Conservation (phyloP, 2,329 filamentous ascomycete genomes). For the Penicillium digitatum region DNA sequence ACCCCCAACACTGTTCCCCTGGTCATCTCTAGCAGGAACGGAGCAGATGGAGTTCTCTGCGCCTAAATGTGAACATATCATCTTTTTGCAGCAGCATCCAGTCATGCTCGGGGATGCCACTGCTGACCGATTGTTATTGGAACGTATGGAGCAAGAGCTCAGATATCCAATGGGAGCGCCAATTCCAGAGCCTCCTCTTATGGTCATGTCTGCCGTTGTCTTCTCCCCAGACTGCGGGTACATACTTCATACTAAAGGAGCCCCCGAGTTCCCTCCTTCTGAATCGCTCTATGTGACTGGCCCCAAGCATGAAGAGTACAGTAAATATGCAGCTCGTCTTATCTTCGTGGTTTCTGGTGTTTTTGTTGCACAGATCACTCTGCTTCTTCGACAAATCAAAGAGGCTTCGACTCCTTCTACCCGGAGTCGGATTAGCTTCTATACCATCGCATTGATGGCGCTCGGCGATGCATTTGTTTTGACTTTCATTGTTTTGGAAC, state of each 20-base stretch:
- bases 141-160: constrained; percentile 57
- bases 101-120: constrained; percentile 30
- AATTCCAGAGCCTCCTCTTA: constrained; percentile 48
- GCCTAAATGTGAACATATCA: constrained; percentile 82
- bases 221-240: constrained; percentile 67
- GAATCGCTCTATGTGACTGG: constrained; percentile 53
- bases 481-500: constrained; percentile 53
- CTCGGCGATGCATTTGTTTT: constrained; percentile 59
- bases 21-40: constrained; percentile 64
- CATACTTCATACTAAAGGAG: constrained; percentile 58
- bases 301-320: constrained; percentile 55
- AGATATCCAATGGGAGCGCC: constrained; percentile 57
- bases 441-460: constrained; percentile 59
- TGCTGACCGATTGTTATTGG: constrained; percentile 38
- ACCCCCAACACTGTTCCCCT: constrained; percentile 61
- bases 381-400: constrained; percentile 60
- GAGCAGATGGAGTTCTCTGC: constrained; percentile 47
- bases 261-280: constrained; percentile 51
- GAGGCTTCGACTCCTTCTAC: constrained; percentile 63
- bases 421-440: constrained; percentile 61
- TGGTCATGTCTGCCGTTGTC: constrained; percentile 57
- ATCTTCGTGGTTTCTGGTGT: constrained; percentile 51
- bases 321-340: constrained; percentile 50
- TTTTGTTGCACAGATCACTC: constrained; percentile 51
- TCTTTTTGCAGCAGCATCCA: constrained; percentile 69